These are phyloP conservation scores for Agaricus bisporus DNA, from an alignment of 768 basidiomycete species.

Conservation along the genomic window DNA sequence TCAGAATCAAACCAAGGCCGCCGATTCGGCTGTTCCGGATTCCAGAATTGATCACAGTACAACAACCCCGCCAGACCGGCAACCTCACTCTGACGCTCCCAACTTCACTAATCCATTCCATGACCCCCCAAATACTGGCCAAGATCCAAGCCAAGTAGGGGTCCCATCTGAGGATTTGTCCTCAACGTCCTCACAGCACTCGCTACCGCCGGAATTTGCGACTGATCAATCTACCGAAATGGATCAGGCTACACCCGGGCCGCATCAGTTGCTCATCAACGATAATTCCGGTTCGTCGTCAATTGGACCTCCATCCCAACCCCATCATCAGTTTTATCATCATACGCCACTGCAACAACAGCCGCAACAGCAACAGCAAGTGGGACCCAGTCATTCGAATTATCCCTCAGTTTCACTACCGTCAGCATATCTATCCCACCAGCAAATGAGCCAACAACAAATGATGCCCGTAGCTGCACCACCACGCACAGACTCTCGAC, in stretches of 20 bases:
- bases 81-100: neutral
- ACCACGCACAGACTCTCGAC: slow-evolving; percentile 2
- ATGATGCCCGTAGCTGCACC: neutral
- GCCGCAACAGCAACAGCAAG: neutral
- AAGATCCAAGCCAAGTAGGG: neutral
- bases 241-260: neutral
- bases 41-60: neutral
- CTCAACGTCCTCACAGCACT: neutral
- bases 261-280: slow-evolving; percentile 5
- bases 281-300: neutral
- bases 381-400: neutral
- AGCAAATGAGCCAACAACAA: neutral
- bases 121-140: neutral
- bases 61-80: neutral
- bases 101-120: neutral
- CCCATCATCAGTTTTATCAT: slow-evolving; percentile 10
- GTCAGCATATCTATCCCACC: neutral
- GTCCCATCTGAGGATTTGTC: neutral
- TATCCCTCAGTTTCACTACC: neutral
- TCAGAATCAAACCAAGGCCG: neutral
- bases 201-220: neutral
- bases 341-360: neutral
- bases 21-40: neutral
- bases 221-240: neutral
- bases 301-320: neutral